Evolutionary conservation across 2,329 filamentous ascomycete genomes (phyloP).

Genomic region (Talaromyces sp.): DNA sequence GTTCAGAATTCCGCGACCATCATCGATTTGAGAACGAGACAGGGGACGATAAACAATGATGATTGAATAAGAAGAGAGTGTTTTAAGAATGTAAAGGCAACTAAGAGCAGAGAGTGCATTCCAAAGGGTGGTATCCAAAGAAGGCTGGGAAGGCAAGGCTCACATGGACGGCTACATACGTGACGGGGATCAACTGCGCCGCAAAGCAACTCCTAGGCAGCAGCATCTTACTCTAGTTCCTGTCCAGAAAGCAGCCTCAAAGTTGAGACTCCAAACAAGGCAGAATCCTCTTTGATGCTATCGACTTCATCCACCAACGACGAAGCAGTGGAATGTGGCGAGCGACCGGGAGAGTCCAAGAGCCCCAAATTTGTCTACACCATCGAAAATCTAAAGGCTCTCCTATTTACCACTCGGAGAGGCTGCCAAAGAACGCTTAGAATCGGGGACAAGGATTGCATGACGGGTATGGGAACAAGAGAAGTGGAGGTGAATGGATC

Average conservation of each 20-base stretch:
- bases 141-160: neutral
- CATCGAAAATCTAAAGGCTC: neutral
- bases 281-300: neutral
- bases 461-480: too few relatives aligned
- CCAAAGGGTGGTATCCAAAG: neutral
- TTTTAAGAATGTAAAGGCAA: neutral
- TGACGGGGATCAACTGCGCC: neutral
- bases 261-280: neutral
- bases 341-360: too few relatives aligned
- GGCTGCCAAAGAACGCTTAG: too few relatives aligned
- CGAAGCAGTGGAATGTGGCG: neutral
- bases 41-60: neutral
- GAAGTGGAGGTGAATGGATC: neutral
- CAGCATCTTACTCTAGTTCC: neutral
- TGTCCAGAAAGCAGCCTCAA: neutral
- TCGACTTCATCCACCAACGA: neutral
- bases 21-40: neutral
- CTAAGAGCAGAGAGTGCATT: neutral
- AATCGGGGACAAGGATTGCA: too few relatives aligned
- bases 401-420: neutral
- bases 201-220: neutral
- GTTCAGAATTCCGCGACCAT: neutral
- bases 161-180: neutral
- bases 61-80: neutral
- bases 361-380: neutral